These are phyloP conservation scores for Fraxinus baroniana DNA, from an alignment of 305 asterid genomes.

Conservation along the genomic window DNA sequence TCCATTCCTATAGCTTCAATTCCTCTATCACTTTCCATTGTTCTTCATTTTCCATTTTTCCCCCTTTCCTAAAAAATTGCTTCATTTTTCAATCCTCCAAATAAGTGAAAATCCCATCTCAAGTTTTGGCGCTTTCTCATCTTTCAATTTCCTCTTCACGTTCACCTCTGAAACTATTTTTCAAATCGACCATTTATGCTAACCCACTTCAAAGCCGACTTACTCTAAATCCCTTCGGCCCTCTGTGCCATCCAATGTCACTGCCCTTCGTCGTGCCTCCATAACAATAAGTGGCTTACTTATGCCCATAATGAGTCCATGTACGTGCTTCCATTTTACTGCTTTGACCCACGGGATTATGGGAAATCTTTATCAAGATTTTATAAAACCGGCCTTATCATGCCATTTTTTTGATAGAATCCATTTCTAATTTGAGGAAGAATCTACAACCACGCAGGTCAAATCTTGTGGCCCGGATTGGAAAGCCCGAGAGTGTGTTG, in stretches of 20 bases:
- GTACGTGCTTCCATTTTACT: conserved; percentile 81
- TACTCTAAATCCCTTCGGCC: conserved; percentile 67
- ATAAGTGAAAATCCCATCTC: conserved; percentile 74
- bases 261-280: conserved; percentile 39
- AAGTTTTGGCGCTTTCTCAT: conserved; percentile 60
- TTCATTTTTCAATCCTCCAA: conserved; percentile 33
- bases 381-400: conserved; percentile 90
- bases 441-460: conserved; percentile 75
- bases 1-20: conserved; percentile 61
- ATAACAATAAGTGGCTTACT: conserved; percentile 42
- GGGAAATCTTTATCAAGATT: conserved; percentile 89
- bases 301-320: conserved; percentile 71
- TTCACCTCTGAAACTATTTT: conserved; percentile 39
- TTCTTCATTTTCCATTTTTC: conserved; percentile 69
- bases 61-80: conserved; percentile 46
- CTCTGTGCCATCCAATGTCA: conserved; percentile 64
- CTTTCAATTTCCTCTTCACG: conserved; percentile 50
- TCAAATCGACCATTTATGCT: conserved; percentile 41
- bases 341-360: conserved; percentile 92
- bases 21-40: conserved; percentile 66
- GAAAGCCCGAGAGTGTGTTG: conserved; percentile 76
- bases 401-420: conserved; percentile 72
- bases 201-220: conserved; percentile 30
- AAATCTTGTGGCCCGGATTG: conserved; percentile 80
- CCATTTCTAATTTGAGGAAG: conserved; percentile 66